phyloP scores from a whole-genome alignment of 2,329 filamentous ascomycete genomes.

The Penicillium sp. region DNA sequence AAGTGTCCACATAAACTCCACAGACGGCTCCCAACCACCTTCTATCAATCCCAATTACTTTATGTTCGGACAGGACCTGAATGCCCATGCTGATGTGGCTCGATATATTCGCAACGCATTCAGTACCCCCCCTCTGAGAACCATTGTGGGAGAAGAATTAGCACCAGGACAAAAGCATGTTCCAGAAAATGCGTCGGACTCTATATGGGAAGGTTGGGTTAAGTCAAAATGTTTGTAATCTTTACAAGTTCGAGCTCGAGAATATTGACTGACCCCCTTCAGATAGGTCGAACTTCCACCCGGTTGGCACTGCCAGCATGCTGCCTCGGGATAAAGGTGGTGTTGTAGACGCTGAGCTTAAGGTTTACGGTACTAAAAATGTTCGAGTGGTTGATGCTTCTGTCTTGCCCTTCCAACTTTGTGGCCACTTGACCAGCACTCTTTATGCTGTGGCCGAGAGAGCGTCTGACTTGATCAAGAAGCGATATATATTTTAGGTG shows the following conservation, averaged over 20 bases:
- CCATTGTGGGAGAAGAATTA: constrained; percentile 23
- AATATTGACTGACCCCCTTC: background rate
- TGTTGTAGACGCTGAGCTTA: constrained; percentile 30
- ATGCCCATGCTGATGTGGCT: constrained; percentile 21
- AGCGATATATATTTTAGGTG: constrained; percentile 9
- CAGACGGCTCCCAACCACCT: constrained; percentile 16
- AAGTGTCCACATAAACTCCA: constrained; percentile 25
- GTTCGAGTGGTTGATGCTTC: constrained; percentile 37
- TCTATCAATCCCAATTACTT: constrained; percentile 31
- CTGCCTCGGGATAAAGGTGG: constrained; percentile 31
- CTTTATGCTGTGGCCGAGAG: constrained; percentile 34
- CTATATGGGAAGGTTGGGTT: constrained; percentile 26
- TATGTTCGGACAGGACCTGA: constrained; percentile 24
- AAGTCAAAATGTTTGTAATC: constrained; percentile 24
- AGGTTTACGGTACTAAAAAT: constrained; percentile 36
- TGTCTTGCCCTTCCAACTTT: constrained; percentile 30
- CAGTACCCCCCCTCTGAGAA: constrained; percentile 17
- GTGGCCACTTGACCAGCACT: constrained; percentile 30
- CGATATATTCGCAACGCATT: constrained; percentile 24
- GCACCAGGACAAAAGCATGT: constrained; percentile 21
- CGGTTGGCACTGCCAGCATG: constrained; percentile 35
- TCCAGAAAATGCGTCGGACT: constrained; percentile 17
- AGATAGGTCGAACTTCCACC: constrained; percentile 33
- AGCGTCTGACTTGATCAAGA: constrained; percentile 33
- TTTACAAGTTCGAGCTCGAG: background rate